Evolutionary conservation across 2,329 filamentous ascomycete genomes (phyloP).

Genomic region (Basipetospora chlamydospora): DNA sequence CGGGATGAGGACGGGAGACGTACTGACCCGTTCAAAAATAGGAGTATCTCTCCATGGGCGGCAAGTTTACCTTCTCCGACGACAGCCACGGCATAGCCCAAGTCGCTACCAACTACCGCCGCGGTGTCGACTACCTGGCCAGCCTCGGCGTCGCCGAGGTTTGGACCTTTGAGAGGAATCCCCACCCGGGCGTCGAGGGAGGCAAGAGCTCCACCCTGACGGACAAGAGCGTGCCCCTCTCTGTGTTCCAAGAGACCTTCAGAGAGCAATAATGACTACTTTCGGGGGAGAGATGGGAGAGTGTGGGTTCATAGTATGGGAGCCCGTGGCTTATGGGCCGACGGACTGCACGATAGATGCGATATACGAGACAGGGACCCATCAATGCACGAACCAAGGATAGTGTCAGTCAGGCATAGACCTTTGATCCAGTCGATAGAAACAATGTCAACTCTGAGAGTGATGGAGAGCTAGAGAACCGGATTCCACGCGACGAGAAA

Average conservation of each 20-base stretch:
- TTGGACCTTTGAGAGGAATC: constrained; percentile 34
- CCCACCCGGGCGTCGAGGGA: constrained; percentile 13
- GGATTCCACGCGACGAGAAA: too few species aligned
- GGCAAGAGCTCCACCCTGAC: constrained; percentile 20
- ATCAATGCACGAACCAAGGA: too few species aligned
- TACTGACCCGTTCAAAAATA: not conserved
- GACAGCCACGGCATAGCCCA: constrained; percentile 86
- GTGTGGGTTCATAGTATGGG: too few species aligned
- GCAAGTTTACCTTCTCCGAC: constrained; percentile 81
- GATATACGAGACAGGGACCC: too few species aligned
- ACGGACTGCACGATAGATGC: too few species aligned
- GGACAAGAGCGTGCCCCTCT: constrained; percentile 28
- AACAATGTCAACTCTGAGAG: too few species aligned
- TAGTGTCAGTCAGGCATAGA: too few species aligned
- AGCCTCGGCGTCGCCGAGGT: constrained; percentile 49
- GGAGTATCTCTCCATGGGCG: constrained; percentile 54
- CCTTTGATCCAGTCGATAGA: too few species aligned
- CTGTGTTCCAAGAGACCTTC: constrained; percentile 21
- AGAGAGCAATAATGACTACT: not conserved
- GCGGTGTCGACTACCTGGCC: constrained; percentile 55
- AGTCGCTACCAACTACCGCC: constrained; percentile 69
- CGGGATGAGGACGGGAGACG: too few species aligned
- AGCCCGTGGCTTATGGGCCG: too few species aligned
- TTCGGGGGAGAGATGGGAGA: too few species aligned
- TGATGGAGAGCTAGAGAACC: too few species aligned